Evolutionary conservation across 371 early-diverging fungal species (phyloP).

Genomic region (Mucor velutinosus): DNA sequence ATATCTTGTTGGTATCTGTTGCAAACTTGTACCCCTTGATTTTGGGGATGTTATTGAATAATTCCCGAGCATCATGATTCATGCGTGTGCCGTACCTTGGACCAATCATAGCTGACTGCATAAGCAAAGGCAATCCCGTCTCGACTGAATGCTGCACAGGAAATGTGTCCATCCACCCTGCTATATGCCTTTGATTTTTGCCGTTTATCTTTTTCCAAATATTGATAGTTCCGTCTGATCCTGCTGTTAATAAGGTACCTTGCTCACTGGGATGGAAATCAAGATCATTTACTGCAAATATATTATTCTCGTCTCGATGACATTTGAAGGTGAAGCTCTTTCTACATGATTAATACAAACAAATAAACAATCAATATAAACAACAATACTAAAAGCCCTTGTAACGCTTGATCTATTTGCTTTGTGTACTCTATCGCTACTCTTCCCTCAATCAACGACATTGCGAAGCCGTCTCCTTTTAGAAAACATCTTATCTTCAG

Average conservation of each 20-base stretch:
- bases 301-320: constrained; percentile 81
- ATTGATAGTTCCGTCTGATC: constrained; percentile 89
- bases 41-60: neutral
- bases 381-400: neutral
- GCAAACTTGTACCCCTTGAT: neutral
- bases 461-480: constrained; percentile 78
- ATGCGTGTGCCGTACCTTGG: constrained; percentile 64
- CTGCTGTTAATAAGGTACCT: constrained; percentile 84
- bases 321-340: constrained; percentile 93
- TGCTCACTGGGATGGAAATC: constrained; percentile 85
- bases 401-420: constrained; percentile 68
- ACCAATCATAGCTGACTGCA: constrained; percentile 96
- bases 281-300: constrained; percentile 85
- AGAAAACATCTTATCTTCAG: constrained; percentile 77
- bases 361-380: neutral
- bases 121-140: constrained; percentile 93
- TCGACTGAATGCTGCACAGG: constrained; percentile 81
- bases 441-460: constrained; percentile 92
- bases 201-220: constrained; percentile 96
- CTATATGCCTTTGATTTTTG: constrained; percentile 76
- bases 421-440: constrained; percentile 90
- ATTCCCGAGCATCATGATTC: neutral
- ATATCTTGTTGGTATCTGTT: neutral
- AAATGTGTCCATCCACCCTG: constrained; percentile 67
- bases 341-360: constrained; percentile 21